Evolutionary conservation across 2,329 filamentous ascomycete species (phyloP).

Genomic region (Xylaria sp.): DNA sequence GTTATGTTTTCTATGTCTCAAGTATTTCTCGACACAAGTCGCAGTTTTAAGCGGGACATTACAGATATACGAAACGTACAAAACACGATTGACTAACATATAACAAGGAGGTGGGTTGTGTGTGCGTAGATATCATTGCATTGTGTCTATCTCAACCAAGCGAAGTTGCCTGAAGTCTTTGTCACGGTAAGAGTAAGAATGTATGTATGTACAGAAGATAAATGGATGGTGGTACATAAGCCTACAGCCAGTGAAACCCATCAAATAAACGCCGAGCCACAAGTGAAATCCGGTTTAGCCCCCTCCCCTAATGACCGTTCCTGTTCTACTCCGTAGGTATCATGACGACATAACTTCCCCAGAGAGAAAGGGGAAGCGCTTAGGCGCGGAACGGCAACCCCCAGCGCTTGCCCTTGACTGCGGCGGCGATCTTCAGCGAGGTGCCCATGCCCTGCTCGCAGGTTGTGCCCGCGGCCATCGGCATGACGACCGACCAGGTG

Average conservation of each 20-base stretch:
- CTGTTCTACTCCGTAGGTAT: not conserved
- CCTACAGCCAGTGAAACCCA: not conserved
- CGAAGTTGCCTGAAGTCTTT: no score
- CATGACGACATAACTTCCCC: not conserved
- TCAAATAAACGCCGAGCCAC: not conserved
- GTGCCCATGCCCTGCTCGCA: constrained; percentile 48
- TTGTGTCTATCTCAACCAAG: no score
- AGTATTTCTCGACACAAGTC: no score
- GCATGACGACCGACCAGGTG: constrained; percentile 48
- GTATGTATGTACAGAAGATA: not conserved
- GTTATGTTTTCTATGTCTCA: no score
- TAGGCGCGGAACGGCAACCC: constrained; percentile 34
- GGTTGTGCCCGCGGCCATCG: constrained; percentile 48
- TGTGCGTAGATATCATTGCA: no score
- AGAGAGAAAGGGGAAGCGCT: not conserved
- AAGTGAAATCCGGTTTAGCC: not conserved
- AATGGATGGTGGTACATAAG: not conserved
- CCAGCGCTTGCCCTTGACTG: constrained; percentile 23
- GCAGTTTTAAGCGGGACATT: no score
- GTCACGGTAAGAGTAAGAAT: no score
- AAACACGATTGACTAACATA: no score
- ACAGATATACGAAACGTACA: no score
- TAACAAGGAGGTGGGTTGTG: no score
- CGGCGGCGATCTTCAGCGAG: constrained; percentile 42
- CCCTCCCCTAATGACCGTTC: not conserved